Base-by-base conservation (phyloP, 106 monocot genomes). In the Dendrobium nobile region DNA sequence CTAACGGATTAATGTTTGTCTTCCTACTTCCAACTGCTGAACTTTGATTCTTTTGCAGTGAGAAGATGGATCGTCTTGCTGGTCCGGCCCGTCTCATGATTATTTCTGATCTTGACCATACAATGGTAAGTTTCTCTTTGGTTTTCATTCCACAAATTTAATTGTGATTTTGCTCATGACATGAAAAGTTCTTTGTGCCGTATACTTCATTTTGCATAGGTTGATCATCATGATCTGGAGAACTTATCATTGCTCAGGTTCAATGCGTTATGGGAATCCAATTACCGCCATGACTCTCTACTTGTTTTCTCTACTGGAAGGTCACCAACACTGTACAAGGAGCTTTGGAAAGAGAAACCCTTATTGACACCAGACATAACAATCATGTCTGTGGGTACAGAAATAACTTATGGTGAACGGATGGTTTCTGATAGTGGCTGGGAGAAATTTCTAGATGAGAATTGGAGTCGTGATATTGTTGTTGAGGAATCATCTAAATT, bases 71-170 rank as follows among this genome's bases (percentile, higher is more conserved):
- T 85, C 83, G 83, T 26, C 81, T 96, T 51, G 81, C 76, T 72
- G 82, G 48, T 51, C 74, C 90, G 0, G 80, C 96, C 0, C 87
- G 87, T 65, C 91, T 96, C 68, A 91, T 96, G 91, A 87, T 96
- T 33, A 91, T 96, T 4, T 93, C 96, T 10, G 96, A 96, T 82
- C 96, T 96, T 61, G 96, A 96, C 72, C 84, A 91, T 31, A 96
- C 96, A 17, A 96, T 96, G 96, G 96, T 96, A 87, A 9, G 79
- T 5, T 77, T 9, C 27, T 24, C 8, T 73, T 22, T 11, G 7
- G 0, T 47, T 24, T 22, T 70, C 27, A 43, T 5, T 44, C 18
- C 70, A 37, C 3, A 0, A 41, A 47, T 54, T 54, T 19, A 55
- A 61, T 61, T 5, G 11, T 5, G 27, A 5, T 33, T 20, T 58